Evolutionary conservation across 257 asterid genomes (phyloP).

Genomic region (Nemophila menziesii): DNA sequence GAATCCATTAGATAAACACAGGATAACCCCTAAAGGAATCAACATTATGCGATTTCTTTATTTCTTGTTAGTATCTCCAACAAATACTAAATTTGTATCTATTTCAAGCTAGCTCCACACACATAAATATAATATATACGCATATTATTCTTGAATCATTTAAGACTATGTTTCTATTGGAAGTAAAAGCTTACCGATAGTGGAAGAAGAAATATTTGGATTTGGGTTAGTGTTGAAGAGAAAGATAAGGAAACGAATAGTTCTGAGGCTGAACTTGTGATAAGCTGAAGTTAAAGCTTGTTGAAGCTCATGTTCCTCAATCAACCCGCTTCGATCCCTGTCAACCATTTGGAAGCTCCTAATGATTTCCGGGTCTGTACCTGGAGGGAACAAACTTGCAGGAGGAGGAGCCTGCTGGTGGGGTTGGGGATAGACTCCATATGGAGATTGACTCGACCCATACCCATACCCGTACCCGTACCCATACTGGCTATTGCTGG

Average conservation of each 20-base stretch:
- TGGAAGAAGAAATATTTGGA: neutral
- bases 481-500: constrained; percentile 8
- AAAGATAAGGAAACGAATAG: constrained; percentile 64
- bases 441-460: constrained; percentile 25
- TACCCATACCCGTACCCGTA: constrained; percentile 7
- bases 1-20: too few species aligned
- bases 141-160: too few species aligned
- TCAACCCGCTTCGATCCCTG: constrained; percentile 52
- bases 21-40: too few species aligned
- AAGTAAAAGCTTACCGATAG: neutral
- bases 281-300: constrained; percentile 51
- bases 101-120: too few species aligned
- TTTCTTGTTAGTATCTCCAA: too few species aligned
- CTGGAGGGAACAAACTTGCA: constrained; percentile 42
- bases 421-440: constrained; percentile 17
- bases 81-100: too few species aligned
- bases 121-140: too few species aligned
- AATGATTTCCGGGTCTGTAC: constrained; percentile 67
- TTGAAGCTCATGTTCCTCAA: constrained; percentile 68
- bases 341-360: constrained; percentile 82
- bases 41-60: too few species aligned
- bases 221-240: constrained; percentile 34
- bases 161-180: too few species aligned
- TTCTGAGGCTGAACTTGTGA: constrained; percentile 43
- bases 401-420: constrained; percentile 19